Base-by-base conservation (phyloP, 306 rosid species). In the Malus fusca region DNA sequence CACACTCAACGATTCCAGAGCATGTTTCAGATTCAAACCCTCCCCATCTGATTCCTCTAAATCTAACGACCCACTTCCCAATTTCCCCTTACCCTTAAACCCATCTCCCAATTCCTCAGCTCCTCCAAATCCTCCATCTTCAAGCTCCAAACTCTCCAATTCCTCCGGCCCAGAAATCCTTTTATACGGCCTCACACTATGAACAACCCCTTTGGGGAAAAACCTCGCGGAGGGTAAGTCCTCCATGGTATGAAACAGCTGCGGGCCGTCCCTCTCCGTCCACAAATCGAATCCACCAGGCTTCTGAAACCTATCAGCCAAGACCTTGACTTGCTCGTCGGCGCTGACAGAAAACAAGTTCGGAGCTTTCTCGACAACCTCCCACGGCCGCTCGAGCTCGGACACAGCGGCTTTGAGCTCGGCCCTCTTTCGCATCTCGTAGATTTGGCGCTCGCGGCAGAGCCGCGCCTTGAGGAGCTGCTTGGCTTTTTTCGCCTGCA, bases 361-460 rank as follows among this genome's bases (percentile, higher is more conserved):
- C 1, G 97, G 95, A 4, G 97, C 87, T 52, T 72, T 88, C 85
- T 90, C 90, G 26, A 95, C 92, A 30, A 84, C 84, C 81, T 92
- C 99, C 99, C 97, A 95, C 0, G 99, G 99, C 74, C 93, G 73
- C 84, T 95, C 99, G 37, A 95, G 90, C 77, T 95, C 97, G 17
- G 96, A 89, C 13, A 89, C 93, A 2, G 99, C 97, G 15, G 97
- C 96, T 76, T 87, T 86, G 35, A 92, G 90, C 84, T 95, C 97
- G 13, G 97, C 97, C 72, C 97, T 79, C 88, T 95, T 92, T 67
- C 99, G 88, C 99, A 95, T 95, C 89, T 95, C 99, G 60, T 92
- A 92, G 6, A 95, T 90, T 81, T 95, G 97, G 63, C 97, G 88
- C 81, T 95, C 97, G 12, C 97, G 96, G 67, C 81, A 65, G 21